A percentile compares a stretch with the other conserved stretches of the same genome.
Evolutionary conservation across 805 yeast genomes (phyloP).

Genomic region (Yamadazyma sp.): DNA sequence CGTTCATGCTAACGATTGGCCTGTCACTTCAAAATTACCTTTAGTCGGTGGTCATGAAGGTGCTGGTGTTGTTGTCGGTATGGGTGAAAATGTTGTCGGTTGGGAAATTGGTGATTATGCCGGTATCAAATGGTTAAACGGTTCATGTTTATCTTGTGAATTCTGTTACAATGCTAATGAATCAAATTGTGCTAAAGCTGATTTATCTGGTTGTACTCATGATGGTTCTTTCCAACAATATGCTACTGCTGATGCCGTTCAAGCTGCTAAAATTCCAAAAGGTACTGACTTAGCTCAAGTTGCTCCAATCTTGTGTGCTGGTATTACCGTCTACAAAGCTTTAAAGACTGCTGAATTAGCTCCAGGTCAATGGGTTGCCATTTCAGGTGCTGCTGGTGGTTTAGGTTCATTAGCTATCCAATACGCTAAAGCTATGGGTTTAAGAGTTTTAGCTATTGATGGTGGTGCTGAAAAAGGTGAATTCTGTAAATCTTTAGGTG

Average conservation of each 20-base stretch:
- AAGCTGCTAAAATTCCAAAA: slow-evolving; percentile 56
- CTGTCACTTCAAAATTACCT: slow-evolving; percentile 42
- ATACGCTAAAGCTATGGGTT: slow-evolving; percentile 75
- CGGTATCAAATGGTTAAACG: slow-evolving; percentile 46
- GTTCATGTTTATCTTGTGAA: slow-evolving; percentile 43
- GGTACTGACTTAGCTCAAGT: slow-evolving; percentile 54
- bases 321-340: slow-evolving; percentile 68
- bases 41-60: slow-evolving; percentile 49
- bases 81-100: slow-evolving; percentile 40
- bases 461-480: slow-evolving; percentile 71
- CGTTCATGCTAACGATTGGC: slow-evolving; percentile 49
- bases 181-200: slow-evolving; percentile 60
- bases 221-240: slow-evolving; percentile 69
- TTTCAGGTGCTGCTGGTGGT: slow-evolving; percentile 83
- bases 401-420: slow-evolving; percentile 74
- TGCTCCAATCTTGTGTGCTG: slow-evolving; percentile 66
- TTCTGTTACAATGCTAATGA: slow-evolving; percentile 42
- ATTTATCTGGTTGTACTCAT: slow-evolving; percentile 71
- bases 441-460: slow-evolving; percentile 64
- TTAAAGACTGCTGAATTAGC: slow-evolving; percentile 53
- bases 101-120: slow-evolving; percentile 45
- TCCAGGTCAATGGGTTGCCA: slow-evolving; percentile 72
- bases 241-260: slow-evolving; percentile 63
- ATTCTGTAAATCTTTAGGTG: slow-evolving; percentile 55
- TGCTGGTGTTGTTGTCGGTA: slow-evolving; percentile 45